Conservation (phyloP, 73 alveolate species). For the Paramecium sonneborni region DNA sequence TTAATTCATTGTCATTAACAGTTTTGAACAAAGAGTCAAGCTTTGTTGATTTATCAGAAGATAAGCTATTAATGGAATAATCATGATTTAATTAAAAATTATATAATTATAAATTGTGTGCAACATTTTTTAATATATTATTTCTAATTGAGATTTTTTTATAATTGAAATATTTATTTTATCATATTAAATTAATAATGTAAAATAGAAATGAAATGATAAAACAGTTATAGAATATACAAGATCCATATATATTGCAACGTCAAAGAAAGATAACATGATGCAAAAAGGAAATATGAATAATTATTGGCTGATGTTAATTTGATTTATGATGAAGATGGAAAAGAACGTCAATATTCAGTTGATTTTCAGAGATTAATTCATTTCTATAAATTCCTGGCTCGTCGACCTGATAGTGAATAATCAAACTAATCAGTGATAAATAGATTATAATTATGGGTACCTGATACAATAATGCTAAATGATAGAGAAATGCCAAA, state of each 20-base stretch:
- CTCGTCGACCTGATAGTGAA: slow-evolving; percentile 81
- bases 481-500: slow-evolving; percentile 85
- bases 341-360: slow-evolving; percentile 35
- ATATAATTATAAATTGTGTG: not conserved
- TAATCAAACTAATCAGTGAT: slow-evolving; percentile 56
- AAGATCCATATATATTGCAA: slow-evolving; percentile 1
- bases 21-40: slow-evolving; percentile 51
- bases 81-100: not conserved
- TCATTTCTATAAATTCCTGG: slow-evolving; percentile 87
- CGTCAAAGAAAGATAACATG: slow-evolving; percentile 39
- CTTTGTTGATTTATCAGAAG: slow-evolving; percentile 51
- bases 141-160: not conserved
- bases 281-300: slow-evolving; percentile 54
- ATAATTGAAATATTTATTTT: not conserved
- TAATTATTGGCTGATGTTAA: slow-evolving; percentile 28
- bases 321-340: slow-evolving; percentile 58
- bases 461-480: slow-evolving; percentile 93
- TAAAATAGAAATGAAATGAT: slow-evolving; percentile 20
- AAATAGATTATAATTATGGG: slow-evolving; percentile 79
- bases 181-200: not conserved
- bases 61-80: slow-evolving; percentile 43
- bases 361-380: slow-evolving; percentile 32
- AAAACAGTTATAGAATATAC: not conserved
- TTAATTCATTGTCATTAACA: slow-evolving; percentile 11
- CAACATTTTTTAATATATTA: not conserved